Evolutionary conservation across 2,329 filamentous ascomycete species (phyloP), one percentile per base, ranked within the genome.

Genomic region (Ophiostoma pallidulum): DNA sequence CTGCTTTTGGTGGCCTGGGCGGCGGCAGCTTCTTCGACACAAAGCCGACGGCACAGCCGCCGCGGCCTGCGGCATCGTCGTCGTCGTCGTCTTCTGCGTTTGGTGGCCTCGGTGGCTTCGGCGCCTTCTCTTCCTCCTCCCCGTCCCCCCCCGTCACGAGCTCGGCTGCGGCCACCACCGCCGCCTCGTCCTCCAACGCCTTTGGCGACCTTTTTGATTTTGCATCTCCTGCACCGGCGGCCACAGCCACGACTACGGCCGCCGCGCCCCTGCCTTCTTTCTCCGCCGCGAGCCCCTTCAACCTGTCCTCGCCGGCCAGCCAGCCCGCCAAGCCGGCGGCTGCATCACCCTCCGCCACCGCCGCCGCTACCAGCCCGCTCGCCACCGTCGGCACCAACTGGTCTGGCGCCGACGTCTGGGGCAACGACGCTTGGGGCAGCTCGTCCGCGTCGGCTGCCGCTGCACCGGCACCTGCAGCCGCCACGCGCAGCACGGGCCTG

Each of bases 171-270:
- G 63, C 55, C 45, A 58, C 73, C 13, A 6, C 43, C 18, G 20
- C 35, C 8, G 24, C 42, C 8, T n/a, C 50, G 8, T 62, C 73
- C 2, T 72, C 74, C 9, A 77, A 78, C 26, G 75, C 79, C 14
- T 78, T 92, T 57, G 82, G 80, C 41, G 87, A 94, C 60, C 73
- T 96, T 2, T 91, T 96, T 59, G 87, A 91, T 60, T 77, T 95
- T 55, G 77, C 78, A 7, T 67, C 77, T 0, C 57, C 71, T 16
- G 58, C 70, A 4, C 57, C 69, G 8, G 63, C 73, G 45, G 66
- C 72, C 8, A 64, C 73, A 13, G 63, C 74, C 36, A 57, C 74
- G 43, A 58, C 68, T 42, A 53, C 69, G 12, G 29, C 45, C 2
- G 41, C 48, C 4, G 26, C 45, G 39, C 62, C 66, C 18, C 62